Conservation (phyloP, 2,329 filamentous ascomycete genomes). For the Exserohilum turcica region DNA sequence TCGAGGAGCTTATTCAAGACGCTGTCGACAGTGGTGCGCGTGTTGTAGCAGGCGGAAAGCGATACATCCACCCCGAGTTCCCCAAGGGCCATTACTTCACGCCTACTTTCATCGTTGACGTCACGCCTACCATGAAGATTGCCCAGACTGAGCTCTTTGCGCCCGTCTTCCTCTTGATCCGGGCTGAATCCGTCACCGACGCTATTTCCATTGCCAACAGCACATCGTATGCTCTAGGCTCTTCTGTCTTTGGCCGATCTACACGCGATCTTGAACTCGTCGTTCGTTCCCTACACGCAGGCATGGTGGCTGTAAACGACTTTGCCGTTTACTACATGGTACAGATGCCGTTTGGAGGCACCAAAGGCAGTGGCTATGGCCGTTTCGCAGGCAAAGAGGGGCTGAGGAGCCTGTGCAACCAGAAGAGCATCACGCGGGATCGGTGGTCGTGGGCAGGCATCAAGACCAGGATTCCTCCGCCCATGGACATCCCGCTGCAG, state of each 20-base stretch:
- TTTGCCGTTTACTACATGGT: conserved; percentile 94
- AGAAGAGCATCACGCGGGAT: conserved; percentile 86
- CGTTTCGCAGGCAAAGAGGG: conserved; percentile 92
- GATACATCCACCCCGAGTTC: conserved; percentile 72
- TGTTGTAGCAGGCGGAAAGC: conserved; percentile 78
- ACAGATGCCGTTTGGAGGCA: conserved; percentile 90
- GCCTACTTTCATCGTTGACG: conserved; percentile 89
- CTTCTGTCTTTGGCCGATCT: conserved; percentile 77
- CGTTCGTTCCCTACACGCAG: conserved; percentile 72
- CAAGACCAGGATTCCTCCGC: conserved; percentile 78
- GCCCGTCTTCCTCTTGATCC: conserved; percentile 86
- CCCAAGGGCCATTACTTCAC: conserved; percentile 87
- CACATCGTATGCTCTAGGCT: conserved; percentile 83
- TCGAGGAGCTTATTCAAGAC: conserved; percentile 77
- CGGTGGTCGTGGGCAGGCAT: conserved; percentile 62
- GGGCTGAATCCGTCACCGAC: conserved; percentile 66
- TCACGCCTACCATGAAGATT: conserved; percentile 83
- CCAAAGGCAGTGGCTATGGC: conserved; percentile 86
- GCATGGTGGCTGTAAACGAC: conserved; percentile 95
- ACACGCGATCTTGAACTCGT: conserved; percentile 67
- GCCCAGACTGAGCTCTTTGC: conserved; percentile 92
- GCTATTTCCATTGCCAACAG: conserved; percentile 82
- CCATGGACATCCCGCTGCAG: conserved; percentile 79
- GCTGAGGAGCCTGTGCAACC: conserved; percentile 80
- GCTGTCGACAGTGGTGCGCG: conserved; percentile 80